Percentiles rank a stretch among this genome's conserved stretches.
Evolutionary conservation across 305 asterid species (phyloP).

Genomic region (Fraxinus platypoda): DNA sequence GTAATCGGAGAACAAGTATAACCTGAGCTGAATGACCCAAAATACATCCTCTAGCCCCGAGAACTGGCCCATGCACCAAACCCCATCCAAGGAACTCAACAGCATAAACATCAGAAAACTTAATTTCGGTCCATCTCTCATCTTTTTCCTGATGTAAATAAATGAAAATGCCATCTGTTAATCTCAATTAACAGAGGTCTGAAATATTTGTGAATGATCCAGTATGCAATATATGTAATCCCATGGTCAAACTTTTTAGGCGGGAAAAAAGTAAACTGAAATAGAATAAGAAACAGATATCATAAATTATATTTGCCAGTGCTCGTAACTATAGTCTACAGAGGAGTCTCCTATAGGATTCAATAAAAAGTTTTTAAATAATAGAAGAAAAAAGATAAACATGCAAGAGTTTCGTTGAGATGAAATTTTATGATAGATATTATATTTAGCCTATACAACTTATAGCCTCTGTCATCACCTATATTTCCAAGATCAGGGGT

Average conservation of each 20-base stretch:
- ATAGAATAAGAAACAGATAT: neutral
- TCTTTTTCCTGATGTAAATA: slow-evolving; percentile 47
- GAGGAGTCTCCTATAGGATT: neutral
- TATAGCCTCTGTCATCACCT: neutral
- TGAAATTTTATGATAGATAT: neutral
- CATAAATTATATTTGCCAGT: neutral
- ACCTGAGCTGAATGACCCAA: slow-evolving; percentile 67
- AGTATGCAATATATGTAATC: neutral
- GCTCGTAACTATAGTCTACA: neutral
- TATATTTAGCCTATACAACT: neutral
- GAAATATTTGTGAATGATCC: neutral
- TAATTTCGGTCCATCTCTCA: slow-evolving; percentile 41
- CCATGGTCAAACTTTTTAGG: neutral
- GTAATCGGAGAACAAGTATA: slow-evolving; percentile 19
- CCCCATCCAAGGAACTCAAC: slow-evolving; percentile 68
- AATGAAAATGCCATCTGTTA: slow-evolving; percentile 15
- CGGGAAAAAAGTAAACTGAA: neutral
- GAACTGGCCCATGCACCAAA: slow-evolving; percentile 41
- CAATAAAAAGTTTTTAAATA: neutral
- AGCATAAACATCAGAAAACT: slow-evolving; percentile 67
- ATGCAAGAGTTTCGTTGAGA: neutral
- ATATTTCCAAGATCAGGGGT: neutral
- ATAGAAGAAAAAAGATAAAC: neutral
- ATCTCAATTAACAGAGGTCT: slow-evolving; percentile 8
- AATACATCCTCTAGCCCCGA: slow-evolving; percentile 47